Evolutionary conservation across 805 yeast genomes (phyloP).

Genomic region (Wickerhamiella azyma): DNA sequence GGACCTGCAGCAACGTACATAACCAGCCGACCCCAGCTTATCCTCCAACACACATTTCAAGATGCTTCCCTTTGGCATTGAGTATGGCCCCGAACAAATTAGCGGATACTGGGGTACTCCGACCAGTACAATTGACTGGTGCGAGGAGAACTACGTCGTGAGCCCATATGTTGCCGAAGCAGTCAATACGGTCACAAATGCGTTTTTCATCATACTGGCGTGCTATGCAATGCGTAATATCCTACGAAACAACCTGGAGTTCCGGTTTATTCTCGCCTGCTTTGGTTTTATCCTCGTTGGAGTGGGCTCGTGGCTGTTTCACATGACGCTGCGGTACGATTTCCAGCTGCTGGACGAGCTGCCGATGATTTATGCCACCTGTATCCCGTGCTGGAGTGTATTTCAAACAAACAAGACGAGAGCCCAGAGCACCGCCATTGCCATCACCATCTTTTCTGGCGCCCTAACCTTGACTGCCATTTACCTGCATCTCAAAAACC

Average conservation of each 20-base stretch:
- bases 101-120: conserved; percentile 26
- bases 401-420: conserved; percentile 43
- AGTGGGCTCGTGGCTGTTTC: conserved; percentile 87
- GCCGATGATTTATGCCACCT: conserved; percentile 97
- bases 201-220: conserved; percentile 40
- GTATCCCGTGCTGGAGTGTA: conserved; percentile 82
- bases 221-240: conserved; percentile 51
- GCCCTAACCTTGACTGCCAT: conserved; percentile 53
- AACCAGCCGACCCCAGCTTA: not conserved
- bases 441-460: conserved; percentile 34
- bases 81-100: conserved; percentile 3
- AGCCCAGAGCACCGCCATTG: conserved; percentile 33
- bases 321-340: conserved; percentile 84
- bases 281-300: conserved; percentile 83
- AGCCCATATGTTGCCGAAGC: conserved; percentile 80
- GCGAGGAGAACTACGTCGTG: conserved; percentile 91
- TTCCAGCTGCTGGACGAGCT: conserved; percentile 87
- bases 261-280: conserved; percentile 55
- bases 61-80: not conserved
- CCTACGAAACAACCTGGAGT: conserved; percentile 45
- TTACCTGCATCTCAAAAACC: conserved; percentile 62
- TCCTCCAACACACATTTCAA: not conserved
- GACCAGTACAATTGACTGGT: conserved; percentile 97
- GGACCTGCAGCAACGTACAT: not conserved
- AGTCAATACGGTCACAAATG: conserved; percentile 72